These are phyloP conservation scores for Gilbertella persicaria DNA, from an alignment of 371 early-diverging fungal species.

Conservation along the genomic window DNA sequence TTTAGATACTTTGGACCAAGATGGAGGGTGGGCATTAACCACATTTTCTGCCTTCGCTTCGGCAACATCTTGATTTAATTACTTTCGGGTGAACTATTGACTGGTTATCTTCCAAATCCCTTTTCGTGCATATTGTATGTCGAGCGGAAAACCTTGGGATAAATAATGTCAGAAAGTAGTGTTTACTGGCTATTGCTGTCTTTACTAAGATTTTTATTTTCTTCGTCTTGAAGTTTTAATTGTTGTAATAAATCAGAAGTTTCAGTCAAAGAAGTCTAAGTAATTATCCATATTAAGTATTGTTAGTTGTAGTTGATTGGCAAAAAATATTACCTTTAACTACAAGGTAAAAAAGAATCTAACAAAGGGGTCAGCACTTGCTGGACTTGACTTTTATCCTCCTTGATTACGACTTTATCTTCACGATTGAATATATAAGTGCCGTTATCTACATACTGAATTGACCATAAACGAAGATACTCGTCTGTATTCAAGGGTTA, in stretches of 20 bases:
- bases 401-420: constrained; percentile 11
- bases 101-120: constrained; percentile 12
- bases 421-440: constrained; percentile 12
- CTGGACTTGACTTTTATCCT: constrained; percentile 15
- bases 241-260: constrained; percentile 10
- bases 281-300: constrained; percentile 8
- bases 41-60: too few species aligned
- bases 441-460: constrained; percentile 15
- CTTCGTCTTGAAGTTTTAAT: constrained; percentile 15
- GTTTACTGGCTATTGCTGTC: constrained; percentile 4
- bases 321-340: constrained; percentile 16
- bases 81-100: constrained; percentile 5
- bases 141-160: constrained; percentile 10
- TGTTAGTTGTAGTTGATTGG: constrained; percentile 9
- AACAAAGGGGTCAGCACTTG: constrained; percentile 13
- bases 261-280: constrained; percentile 13
- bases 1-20: too few species aligned
- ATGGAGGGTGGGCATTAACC: too few species aligned
- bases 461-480: constrained; percentile 16
- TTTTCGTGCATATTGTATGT: constrained; percentile 9
- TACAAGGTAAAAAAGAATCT: constrained; percentile 18
- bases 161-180: constrained; percentile 9
- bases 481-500: constrained; percentile 21
- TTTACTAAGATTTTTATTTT: constrained; percentile 13
- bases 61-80: too few species aligned